Base-by-base conservation (phyloP, 2,329 filamentous ascomycete species). In the Fusarium transvaalense region DNA sequence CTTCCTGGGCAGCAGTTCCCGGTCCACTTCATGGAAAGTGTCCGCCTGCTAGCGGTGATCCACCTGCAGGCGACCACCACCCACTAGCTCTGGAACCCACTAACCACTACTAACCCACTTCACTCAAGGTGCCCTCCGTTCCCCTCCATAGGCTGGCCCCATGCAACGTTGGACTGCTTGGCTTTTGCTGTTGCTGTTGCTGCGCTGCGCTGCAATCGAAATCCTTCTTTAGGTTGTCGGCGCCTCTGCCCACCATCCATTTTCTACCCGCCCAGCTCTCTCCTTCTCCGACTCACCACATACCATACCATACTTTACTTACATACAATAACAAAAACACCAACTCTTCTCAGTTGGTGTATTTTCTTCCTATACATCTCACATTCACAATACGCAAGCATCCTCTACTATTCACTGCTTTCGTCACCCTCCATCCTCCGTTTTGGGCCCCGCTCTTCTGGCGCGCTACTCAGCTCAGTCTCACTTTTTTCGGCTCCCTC, bases 91-190 rank as follows among this genome's bases (percentile, higher is more conserved):
- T 69, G 56, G 63, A 71, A 52, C 60, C 70, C 71, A 73, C 71
- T 69, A 63, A 57, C 66, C 19, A 58, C 42, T 39, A 23, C 27
- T 39, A 59, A 34, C 46, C 67, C 66, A 69, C 61, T 56, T 52
- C 29, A 59, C 53, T 54, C 41, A 63, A 57, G 53, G 55, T 67
- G 32, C 42, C 55, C 35, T 61, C 48, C 59, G 47, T 35, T 61
- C 53, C 57, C 59, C 64, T 61, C 65, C 65, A 47, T 50, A 45
- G 56, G 32, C n/a, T 34, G 45, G 45, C 45, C 45, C 54, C 57
- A 74, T 75, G 73, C 72, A 75, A 75, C 73, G 73, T 75, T 75
- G 64, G 61, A 74, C 71, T 74, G 66, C 59, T 55, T 68, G 60
- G 54, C 57, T 60, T 42, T 27, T 35, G 34, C 47, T 50, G 32